These are phyloP conservation scores for Fusarium torulosum DNA, from an alignment of 2,329 filamentous ascomycete species.

Conservation along the genomic window DNA sequence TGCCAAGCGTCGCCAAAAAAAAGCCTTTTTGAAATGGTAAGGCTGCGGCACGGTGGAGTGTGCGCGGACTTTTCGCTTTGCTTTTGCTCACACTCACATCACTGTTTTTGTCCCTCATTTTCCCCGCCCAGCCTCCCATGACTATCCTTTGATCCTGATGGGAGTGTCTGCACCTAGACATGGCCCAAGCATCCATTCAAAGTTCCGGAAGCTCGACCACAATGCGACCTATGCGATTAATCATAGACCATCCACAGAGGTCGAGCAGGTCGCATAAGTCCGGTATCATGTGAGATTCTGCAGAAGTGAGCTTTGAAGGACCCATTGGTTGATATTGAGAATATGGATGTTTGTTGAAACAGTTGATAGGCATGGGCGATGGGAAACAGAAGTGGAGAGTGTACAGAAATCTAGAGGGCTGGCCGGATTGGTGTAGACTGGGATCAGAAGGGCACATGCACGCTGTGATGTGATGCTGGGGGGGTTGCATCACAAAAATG, in stretches of 20 bases:
- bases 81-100: conserved; percentile 26
- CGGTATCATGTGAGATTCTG: conserved; percentile 48
- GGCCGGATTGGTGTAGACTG: conserved; percentile 40
- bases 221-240: conserved; percentile 36
- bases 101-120: conserved; percentile 33
- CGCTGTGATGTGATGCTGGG: conserved; percentile 44
- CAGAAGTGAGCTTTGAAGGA: conserved; percentile 24
- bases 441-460: conserved; percentile 27
- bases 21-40: conserved; percentile 32
- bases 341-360: conserved; percentile 30
- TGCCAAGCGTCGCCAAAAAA: conserved; percentile 44
- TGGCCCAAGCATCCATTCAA: conserved; percentile 20
- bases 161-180: conserved; percentile 26
- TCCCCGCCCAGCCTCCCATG: conserved; percentile 33
- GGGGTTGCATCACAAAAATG: conserved; percentile 37
- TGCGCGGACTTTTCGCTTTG: conserved; percentile 19
- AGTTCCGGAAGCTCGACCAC: conserved; percentile 30
- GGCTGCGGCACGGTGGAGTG: conserved; percentile 31
- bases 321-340: conserved; percentile 33
- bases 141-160: conserved; percentile 19
- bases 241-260: conserved; percentile 36
- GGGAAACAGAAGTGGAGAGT: conserved; percentile 27
- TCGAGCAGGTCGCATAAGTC: conserved; percentile 47
- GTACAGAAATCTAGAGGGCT: conserved; percentile 14
- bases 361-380: conserved; percentile 29